These are phyloP conservation scores for Neurospora sp. DNA, from an alignment of 495 filamentous ascomycete species.

Conservation along the genomic window DNA sequence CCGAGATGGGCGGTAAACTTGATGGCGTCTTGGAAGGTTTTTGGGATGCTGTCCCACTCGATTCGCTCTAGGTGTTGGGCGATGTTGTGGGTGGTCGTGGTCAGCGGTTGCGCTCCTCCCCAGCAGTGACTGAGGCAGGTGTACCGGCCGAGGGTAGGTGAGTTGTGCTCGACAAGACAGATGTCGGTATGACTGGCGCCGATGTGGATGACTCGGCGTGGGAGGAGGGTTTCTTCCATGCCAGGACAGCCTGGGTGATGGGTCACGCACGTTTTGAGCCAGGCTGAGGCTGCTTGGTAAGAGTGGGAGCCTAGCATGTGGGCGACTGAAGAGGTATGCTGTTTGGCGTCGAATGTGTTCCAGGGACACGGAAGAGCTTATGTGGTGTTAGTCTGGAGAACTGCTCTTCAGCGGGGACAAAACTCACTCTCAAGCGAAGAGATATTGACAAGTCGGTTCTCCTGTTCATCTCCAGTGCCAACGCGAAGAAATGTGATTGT, in stretches of 20 bases:
- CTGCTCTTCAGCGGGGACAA: background rate
- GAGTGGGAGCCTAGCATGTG: background rate
- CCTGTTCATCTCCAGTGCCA: background rate
- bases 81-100: background rate
- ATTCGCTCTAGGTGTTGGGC: constrained; percentile 4
- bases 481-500: background rate
- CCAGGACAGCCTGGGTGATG: background rate
- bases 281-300: background rate
- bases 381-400: background rate
- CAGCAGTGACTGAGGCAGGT: constrained; percentile 8
- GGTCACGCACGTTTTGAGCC: background rate
- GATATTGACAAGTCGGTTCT: background rate
- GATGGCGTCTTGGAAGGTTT: constrained; percentile 25
- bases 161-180: background rate
- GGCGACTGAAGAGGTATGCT: background rate
- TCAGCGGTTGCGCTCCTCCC: constrained; percentile 1
- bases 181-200: background rate
- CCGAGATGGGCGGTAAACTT: constrained; percentile 3
- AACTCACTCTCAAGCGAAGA: background rate
- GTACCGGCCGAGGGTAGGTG: background rate
- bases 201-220: background rate
- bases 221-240: background rate
- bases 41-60: constrained; percentile 3
- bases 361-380: background rate
- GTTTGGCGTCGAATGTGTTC: background rate